A percentile compares a stretch with the other conserved stretches of the same genome.
Conservation (phyloP, 352 stramenopile genomes). For the Globisporangium barbulae region DNA sequence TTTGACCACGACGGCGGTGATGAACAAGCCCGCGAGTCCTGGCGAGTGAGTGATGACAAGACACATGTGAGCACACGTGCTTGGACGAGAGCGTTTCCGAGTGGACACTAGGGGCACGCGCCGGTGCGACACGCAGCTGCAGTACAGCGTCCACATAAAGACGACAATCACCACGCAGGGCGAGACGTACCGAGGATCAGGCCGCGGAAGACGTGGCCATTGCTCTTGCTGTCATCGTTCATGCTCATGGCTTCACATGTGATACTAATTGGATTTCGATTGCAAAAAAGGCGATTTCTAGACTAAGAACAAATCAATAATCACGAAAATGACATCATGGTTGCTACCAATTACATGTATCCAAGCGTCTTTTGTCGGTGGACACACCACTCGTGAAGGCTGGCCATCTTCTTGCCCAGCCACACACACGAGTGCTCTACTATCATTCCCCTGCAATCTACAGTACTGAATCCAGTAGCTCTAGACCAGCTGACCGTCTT, state of each 20-base stretch:
- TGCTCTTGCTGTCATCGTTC: background rate
- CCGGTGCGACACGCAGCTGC: background rate
- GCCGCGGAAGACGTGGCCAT: conserved; percentile 1
- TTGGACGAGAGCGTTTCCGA: background rate
- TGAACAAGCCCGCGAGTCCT: conserved; percentile 5
- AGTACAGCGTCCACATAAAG: background rate
- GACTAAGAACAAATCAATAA: background rate
- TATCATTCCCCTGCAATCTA: too few species aligned
- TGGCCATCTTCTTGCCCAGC: too few species aligned
- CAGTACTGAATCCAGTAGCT: too few species aligned
- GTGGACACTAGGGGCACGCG: too few species aligned
- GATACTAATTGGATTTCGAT: background rate
- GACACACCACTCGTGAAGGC: background rate
- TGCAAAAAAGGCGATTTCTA: background rate
- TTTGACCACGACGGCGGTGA: conserved; percentile 12
- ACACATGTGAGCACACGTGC: background rate
- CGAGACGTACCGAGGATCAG: conserved; percentile 1
- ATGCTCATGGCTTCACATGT: background rate
- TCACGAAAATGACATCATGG: background rate
- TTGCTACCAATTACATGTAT: background rate
- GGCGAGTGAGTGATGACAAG: background rate
- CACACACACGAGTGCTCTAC: too few species aligned
- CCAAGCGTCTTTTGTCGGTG: background rate
- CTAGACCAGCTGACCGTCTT: too few species aligned
- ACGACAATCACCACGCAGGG: background rate